These are phyloP conservation scores for Grifola frondosa DNA, from an alignment of 1,284 basidiomycete genomes.

Conservation along the genomic window DNA sequence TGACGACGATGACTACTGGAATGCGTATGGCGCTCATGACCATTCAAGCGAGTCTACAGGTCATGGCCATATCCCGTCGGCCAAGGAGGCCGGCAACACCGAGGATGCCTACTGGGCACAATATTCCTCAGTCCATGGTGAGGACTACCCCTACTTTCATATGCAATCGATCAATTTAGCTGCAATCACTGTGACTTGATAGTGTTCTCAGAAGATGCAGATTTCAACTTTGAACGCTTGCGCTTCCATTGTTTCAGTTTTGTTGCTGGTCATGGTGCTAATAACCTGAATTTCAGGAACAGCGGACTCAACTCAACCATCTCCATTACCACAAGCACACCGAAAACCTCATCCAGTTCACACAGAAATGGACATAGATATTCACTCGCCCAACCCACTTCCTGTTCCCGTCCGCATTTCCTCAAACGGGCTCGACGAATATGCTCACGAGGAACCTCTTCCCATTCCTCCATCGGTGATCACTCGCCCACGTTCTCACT, in stretches of 20 bases:
- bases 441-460: conserved; percentile 27
- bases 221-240: too few relatives aligned
- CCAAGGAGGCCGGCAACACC: conserved; percentile 33
- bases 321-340: conserved; percentile 32
- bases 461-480: conserved; percentile 23
- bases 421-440: conserved; percentile 16
- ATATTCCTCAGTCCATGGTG: conserved; percentile 68
- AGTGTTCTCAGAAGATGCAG: too few relatives aligned
- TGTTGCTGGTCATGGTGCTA: too few relatives aligned
- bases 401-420: conserved; percentile 22
- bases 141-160: conserved; percentile 12
- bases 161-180: not conserved
- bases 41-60: conserved; percentile 29
- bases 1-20: conserved; percentile 64
- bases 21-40: conserved; percentile 49
- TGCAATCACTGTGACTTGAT: not conserved
- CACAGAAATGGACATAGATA: conserved; percentile 8
- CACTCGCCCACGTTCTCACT: conserved; percentile 18
- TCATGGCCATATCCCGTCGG: conserved; percentile 10
- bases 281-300: conserved; percentile 39
- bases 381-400: conserved; percentile 21
- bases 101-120: conserved; percentile 79
- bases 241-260: not conserved
- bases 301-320: conserved; percentile 41
- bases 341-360: conserved; percentile 26